These are phyloP conservation scores for Mortierella claussenii DNA, from an alignment of 192 early-diverging fungal genomes.

Conservation along the genomic window DNA sequence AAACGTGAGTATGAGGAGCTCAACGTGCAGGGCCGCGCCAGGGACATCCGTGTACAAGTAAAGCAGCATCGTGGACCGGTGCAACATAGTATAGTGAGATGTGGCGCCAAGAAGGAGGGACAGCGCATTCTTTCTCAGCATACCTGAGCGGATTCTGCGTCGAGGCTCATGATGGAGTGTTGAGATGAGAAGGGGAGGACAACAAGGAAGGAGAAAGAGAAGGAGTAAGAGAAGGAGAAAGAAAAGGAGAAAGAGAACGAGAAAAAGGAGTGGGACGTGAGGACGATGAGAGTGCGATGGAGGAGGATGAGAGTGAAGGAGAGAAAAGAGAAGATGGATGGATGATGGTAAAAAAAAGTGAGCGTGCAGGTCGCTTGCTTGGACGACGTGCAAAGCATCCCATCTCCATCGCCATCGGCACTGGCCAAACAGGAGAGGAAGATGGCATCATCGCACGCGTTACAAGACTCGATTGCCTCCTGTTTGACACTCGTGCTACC, in stretches of 20 bases:
- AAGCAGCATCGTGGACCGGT: background rate
- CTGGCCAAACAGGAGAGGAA: too few relatives aligned
- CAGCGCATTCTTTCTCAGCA: background rate
- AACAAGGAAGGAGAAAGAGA: background rate
- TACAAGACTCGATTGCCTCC: too few relatives aligned
- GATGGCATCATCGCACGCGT: too few relatives aligned
- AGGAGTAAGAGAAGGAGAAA: background rate
- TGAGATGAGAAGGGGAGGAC: background rate
- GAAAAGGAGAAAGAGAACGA: slow-evolving; percentile 10
- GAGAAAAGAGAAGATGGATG: slow-evolving; percentile 5
- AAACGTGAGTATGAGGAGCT: background rate
- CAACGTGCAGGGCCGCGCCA: background rate
- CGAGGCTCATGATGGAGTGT: slow-evolving; percentile 41
- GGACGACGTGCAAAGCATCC: too few relatives aligned
- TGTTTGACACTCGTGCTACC: too few relatives aligned
- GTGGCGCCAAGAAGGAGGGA: background rate
- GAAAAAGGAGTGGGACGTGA: slow-evolving; percentile 6
- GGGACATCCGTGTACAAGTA: background rate
- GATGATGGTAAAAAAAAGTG: slow-evolving; percentile 1
- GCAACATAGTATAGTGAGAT: background rate
- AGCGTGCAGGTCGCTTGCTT: too few relatives aligned
- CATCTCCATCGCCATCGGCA: too few relatives aligned
- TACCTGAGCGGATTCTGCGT: slow-evolving; percentile 52
- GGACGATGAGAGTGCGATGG: background rate
- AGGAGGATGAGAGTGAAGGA: background rate